Base-by-base conservation (phyloP, 306 rosid species). In the Lablab purpureus region DNA sequence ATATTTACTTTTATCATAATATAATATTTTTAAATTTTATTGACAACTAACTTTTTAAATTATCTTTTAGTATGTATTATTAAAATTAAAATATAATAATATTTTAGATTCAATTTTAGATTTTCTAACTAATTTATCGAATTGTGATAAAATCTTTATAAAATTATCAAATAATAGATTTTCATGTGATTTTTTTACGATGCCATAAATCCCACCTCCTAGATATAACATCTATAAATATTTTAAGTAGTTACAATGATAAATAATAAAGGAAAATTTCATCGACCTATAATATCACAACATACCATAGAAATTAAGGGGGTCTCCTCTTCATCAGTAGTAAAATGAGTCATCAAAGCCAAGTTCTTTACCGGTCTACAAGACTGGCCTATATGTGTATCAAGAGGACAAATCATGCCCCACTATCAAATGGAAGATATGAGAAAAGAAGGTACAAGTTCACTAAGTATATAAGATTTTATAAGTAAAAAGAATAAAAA, bases 381-480 rank as follows among this genome's bases (percentile, higher is more conserved):
- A 60, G 91, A 81, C 85, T 92, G 97, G 55, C 99, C 97, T 85
- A 92, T 97, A 41, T 97, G 99, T 78, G 99, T 94, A 85, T 94
- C 99, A 64, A 97, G 91, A 19, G 99, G 99, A 83, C 97, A 94
- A 75, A 92, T 97, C 99, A 94, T 91, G 58, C 99, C 99, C 97
- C 97, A 94, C 97, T 93, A 80, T 70, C 69, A 79, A 47, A 73
- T 70, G 40, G 22, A 71, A 30, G 34, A 81, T 14, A 50, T 59
- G 13, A 83, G 28, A 80, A 50, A 43, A 27, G 17, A 49, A 76
- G 23, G n/a, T 7, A 74, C 7, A 28, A 73, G 28, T 30, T 46
- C 23, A 17, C n/a, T 41, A 60, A 67, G 46, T 50, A 62, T 6
- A 72, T 18, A 63, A 27, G 36, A 41, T 19, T 64, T 66, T 32